Percentiles rank a stretch among this genome's conserved stretches.
Evolutionary conservation across 2,329 filamentous ascomycete species (phyloP).

Genomic region (Fulvia fulva): DNA sequence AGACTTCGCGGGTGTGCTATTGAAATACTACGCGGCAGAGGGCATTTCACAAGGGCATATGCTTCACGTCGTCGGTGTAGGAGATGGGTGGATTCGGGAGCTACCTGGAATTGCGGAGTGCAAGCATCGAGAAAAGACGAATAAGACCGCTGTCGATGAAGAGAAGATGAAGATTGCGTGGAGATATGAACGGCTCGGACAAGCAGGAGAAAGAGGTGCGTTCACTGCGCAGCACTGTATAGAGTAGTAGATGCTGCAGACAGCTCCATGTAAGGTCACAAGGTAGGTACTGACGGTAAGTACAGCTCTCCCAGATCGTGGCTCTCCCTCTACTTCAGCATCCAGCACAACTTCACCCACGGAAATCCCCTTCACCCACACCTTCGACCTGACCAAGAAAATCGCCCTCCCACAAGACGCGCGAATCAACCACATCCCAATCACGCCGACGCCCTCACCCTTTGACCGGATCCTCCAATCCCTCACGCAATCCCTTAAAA

Average conservation of each 20-base stretch:
- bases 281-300: constrained; percentile 24
- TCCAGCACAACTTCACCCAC: constrained; percentile 1
- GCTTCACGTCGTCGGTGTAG: constrained; percentile 78
- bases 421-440: constrained; percentile 50
- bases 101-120: constrained; percentile 66
- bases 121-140: constrained; percentile 35
- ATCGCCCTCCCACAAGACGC: constrained; percentile 40
- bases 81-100: constrained; percentile 76
- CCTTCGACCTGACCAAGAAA: constrained; percentile 51
- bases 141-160: constrained; percentile 38
- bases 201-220: constrained; percentile 65
- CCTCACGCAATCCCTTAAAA: constrained; percentile 54
- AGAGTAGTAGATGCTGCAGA: constrained; percentile 10
- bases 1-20: constrained; percentile 79
- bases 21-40: constrained; percentile 89
- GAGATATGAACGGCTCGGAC: constrained; percentile 84
- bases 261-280: constrained; percentile 4
- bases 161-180: constrained; percentile 99
- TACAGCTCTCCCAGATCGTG: constrained; percentile 30
- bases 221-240: no score
- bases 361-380: constrained; percentile 45
- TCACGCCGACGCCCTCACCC: constrained; percentile 57
- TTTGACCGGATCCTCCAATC: constrained; percentile 63
- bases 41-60: constrained; percentile 87
- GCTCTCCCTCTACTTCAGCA: constrained; percentile 7